Base-by-base conservation (phyloP, 352 stramenopile species). In the Phytophthora europaea region DNA sequence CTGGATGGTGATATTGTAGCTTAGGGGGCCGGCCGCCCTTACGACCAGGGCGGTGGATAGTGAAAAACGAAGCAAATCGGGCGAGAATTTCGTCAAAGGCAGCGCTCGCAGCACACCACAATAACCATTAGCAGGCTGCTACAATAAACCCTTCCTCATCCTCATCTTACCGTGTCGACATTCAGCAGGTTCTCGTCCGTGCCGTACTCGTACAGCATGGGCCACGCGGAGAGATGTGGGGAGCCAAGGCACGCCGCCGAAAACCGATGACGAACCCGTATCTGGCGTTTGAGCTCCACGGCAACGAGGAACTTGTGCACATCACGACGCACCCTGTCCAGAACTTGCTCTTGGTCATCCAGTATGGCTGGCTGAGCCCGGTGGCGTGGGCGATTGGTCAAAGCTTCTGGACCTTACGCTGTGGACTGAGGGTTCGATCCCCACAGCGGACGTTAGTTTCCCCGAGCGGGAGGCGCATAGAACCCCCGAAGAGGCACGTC, bases 151-250 rank as follows among this genome's bases (percentile, higher is more conserved):
- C 10, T 15, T 5, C 23, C 3, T 40, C 22, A 4, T 20, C 4
- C 1, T 48, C 55, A 23, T 8, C 22, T 50, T 12, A 36, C 36
- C 45, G 31, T 3, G 43, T 65, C 15, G 3, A 65, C 59, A 45
- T 57, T 57, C 0, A 65, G 45, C 26, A 65, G 15, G n/a, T 50
- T 57, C 20, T 57, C 28, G 20, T 57, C 45, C n/a, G 31, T 65
- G 5, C 59, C 43, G 31, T 57, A 34, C 6, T 65, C n/a, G 13
- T 59, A 68, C 22, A 68, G 26, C 50, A 68, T 6, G 4, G 43
- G 16, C 45, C 59, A 65, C 31, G 18, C 18, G 6, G 45, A 64
- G 4, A 54, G 57, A 12, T 55, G 57, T 6, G 43, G 40, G 3
- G 22, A 22, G 26, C 26, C 57, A 9, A 64, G 23, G 13, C 38